Percentiles rank a stretch among this genome's conserved stretches.
Conservation (phyloP, 305 asterid genomes). For the Fraxinus floribunda region DNA sequence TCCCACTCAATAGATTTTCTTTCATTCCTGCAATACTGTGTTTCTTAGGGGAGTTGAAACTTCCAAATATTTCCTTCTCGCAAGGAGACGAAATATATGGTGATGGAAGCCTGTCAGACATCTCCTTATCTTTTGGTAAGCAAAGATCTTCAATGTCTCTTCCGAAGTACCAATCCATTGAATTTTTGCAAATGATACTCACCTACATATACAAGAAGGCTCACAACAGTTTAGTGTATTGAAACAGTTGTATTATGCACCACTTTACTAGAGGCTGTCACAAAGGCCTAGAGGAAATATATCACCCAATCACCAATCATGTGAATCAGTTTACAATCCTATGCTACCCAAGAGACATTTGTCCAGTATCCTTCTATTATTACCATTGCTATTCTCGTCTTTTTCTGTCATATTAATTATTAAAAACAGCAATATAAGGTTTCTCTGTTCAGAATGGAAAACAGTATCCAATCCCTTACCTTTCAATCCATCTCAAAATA, state of each 20-base stretch:
- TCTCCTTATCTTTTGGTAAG: slow-evolving; percentile 32
- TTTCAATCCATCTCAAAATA: not conserved
- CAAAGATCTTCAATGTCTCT: slow-evolving; percentile 21
- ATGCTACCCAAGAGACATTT: not conserved
- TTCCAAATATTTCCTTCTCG: slow-evolving; percentile 24
- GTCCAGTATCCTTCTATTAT: not conserved
- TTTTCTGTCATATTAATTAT: not conserved
- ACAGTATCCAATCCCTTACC: not conserved
- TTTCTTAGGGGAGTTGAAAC: slow-evolving; percentile 25
- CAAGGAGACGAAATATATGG: slow-evolving; percentile 34
- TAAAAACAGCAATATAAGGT: not conserved
- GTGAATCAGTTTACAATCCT: not conserved
- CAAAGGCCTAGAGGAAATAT: not conserved
- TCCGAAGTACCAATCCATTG: slow-evolving; percentile 41
- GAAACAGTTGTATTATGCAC: not conserved
- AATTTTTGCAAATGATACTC: not conserved
- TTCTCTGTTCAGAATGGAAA: not conserved
- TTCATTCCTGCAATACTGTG: slow-evolving; percentile 23
- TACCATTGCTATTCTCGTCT: not conserved
- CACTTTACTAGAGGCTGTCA: not conserved
- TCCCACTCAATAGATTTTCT: slow-evolving; percentile 22
- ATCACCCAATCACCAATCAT: not conserved
- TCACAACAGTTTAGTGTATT: not conserved
- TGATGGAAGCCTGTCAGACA: slow-evolving; percentile 30
- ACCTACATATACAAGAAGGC: not conserved